Base-by-base conservation (phyloP, 2,329 filamentous ascomycete genomes). In the Fusarium stilboides region DNA sequence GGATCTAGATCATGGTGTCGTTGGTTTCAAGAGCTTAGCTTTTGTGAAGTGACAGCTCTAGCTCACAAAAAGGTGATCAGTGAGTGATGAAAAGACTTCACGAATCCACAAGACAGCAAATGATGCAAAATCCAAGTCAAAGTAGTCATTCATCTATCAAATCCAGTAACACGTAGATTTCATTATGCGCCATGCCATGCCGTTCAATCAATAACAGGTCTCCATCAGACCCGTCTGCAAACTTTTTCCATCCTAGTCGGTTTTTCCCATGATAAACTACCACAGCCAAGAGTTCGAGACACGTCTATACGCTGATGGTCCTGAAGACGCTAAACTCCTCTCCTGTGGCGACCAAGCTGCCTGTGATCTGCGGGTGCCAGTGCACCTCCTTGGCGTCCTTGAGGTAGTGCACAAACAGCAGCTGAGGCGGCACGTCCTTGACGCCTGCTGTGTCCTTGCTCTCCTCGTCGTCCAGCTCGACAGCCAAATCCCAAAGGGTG, bases 381-480 rank as follows among this genome's bases (percentile, higher is more conserved):
- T 99, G 96, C 37, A 94, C 83, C 82, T 99, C 96, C 87, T 98
- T 98, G 58, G 94, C 94, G 74, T 93, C 91, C 75, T 97, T 92
- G 84, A 97, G 94, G 79, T 97, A 98, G 82, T 99, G 96, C 76
- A 98, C 94, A 80, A 99, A 99, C 69, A 99, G 84, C 74, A 99
- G 82, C 81, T 99, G 96, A 6, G 96, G 94, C 61, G 96, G 96
- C 68, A 98, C 94, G 68, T 97, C 95, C 76, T 93, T 90, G 40
- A 95, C 89, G 54, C 93, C 94, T 0, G 91, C 94, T 6, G 92
- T 94, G 76, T 97, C 93, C 78, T 90, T 93, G 82, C 92, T 97
- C 86, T 98, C 96, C 81, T 99, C 96, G 77, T 98, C 96, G 74
- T 99, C 96, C 65, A 98, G 79, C 84, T 99, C 96, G 59, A 98